Percentiles rank a stretch among this genome's conserved stretches.
phyloP scores from a whole-genome alignment of 306 rosid genomes.

The Carpinus fangiana region DNA sequence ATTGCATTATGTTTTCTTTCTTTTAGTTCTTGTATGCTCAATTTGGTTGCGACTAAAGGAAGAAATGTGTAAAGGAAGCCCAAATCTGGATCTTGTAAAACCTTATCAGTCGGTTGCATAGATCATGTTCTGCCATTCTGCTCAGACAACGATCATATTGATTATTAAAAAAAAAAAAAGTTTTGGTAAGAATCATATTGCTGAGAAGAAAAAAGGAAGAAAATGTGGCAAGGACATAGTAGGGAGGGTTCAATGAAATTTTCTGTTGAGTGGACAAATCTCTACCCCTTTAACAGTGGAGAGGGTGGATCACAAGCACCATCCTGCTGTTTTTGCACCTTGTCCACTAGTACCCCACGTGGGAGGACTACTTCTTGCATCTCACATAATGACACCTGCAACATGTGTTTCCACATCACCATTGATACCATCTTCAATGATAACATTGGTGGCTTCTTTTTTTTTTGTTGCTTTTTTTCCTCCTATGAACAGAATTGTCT shows the following conservation, averaged over 20 bases:
- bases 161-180: neutral
- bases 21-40: conserved; percentile 20
- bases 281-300: neutral
- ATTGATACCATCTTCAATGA: neutral
- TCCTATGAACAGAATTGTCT: neutral
- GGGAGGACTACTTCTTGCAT: neutral
- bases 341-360: neutral
- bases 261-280: neutral
- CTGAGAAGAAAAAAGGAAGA: neutral
- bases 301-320: neutral
- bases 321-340: conserved; percentile 12
- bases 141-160: neutral
- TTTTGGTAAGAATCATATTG: neutral
- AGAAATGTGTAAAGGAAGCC: neutral
- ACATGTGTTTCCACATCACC: too few species aligned
- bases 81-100: neutral
- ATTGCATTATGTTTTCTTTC: conserved; percentile 5
- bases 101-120: neutral
- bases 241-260: neutral
- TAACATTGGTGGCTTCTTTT: neutral
- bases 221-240: neutral
- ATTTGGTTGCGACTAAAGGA: neutral
- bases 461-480: neutral
- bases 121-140: neutral
- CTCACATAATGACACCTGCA: neutral